phyloP scores from a whole-genome alignment of 441 rosid genomes.

The Pelargonium cotyledonis region DNA sequence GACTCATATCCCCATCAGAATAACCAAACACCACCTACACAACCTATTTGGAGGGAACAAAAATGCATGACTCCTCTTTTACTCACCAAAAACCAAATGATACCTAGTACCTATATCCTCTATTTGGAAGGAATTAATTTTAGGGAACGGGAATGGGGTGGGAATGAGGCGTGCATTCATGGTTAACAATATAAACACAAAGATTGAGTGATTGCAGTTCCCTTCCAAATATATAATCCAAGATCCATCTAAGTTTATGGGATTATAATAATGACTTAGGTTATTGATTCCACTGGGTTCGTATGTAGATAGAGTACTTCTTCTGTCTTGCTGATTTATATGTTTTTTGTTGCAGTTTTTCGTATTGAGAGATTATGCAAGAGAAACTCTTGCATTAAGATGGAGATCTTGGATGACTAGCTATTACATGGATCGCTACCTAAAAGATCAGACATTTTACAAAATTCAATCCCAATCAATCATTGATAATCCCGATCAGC shows the following conservation, averaged over 20 bases:
- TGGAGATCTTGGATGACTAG: conserved; percentile 99
- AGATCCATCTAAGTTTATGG: background rate
- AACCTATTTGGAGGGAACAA: background rate
- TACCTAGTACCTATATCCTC: too few species aligned
- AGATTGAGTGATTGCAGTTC: background rate
- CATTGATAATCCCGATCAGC: conserved; percentile 93
- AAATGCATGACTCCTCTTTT: background rate
- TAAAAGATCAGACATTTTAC: conserved; percentile 67
- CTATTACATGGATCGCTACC: conserved; percentile 75
- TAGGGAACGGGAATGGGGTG: background rate
- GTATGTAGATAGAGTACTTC: background rate
- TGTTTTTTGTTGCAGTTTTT: conserved; percentile 47
- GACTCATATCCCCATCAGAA: too few species aligned
- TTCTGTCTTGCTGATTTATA: background rate
- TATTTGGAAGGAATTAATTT: too few species aligned
- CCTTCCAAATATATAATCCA: background rate
- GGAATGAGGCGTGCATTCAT: background rate
- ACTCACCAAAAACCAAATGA: too few species aligned
- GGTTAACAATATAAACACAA: background rate
- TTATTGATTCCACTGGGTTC: background rate
- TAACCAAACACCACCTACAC: background rate
- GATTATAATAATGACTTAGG: background rate
- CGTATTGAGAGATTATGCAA: conserved; percentile 85
- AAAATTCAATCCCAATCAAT: conserved; percentile 88
- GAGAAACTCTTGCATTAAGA: conserved; percentile 66